Evolutionary conservation across 2,329 filamentous ascomycete genomes (phyloP).

Genomic region (Fusarium mundagurra): DNA sequence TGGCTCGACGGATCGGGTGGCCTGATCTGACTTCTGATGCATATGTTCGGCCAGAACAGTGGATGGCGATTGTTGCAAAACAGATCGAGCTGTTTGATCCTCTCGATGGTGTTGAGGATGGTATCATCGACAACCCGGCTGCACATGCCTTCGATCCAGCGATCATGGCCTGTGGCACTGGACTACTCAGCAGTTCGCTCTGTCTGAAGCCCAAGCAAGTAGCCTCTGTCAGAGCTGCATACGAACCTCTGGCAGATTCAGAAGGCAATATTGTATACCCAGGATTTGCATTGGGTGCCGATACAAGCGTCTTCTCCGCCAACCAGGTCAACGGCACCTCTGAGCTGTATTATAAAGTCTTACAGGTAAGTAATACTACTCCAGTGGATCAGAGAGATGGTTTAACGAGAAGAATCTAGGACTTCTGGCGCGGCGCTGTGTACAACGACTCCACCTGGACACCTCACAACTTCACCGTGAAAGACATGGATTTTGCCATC

Average conservation of each 20-base stretch:
- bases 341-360: background rate
- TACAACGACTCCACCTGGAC: slow-evolving; percentile 11
- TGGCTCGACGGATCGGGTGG: background rate
- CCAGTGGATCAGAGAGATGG: no score
- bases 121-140: background rate
- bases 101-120: slow-evolving; percentile 4
- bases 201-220: background rate
- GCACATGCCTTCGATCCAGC: background rate
- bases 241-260: background rate
- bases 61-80: background rate
- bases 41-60: slow-evolving; percentile 11
- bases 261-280: background rate
- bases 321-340: slow-evolving; percentile 5
- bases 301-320: slow-evolving; percentile 7
- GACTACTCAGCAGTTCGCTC: background rate
- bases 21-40: background rate
- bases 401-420: no score
- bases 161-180: background rate
- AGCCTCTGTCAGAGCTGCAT: background rate
- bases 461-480: background rate
- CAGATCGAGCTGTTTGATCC: slow-evolving; percentile 9
- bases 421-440: slow-evolving; percentile 10
- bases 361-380: no score
- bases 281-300: background rate
- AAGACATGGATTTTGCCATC: slow-evolving; percentile 13